Conservation (phyloP, 768 basidiomycete species). For the Paxillus ammoniavirescens region DNA sequence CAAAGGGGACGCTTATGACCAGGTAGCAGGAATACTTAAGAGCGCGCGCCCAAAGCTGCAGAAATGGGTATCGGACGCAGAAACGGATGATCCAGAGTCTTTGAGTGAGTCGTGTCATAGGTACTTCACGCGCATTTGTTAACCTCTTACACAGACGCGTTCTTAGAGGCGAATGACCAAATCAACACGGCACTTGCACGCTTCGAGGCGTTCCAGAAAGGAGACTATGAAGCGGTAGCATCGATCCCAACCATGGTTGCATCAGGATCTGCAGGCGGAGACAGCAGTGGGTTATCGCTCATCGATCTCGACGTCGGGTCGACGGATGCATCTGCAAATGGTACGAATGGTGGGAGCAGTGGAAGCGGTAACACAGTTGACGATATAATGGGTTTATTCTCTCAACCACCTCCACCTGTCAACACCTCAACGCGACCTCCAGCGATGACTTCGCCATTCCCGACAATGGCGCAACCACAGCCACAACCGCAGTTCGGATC, state of each 20-base stretch:
- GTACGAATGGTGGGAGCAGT: slow-evolving; percentile 13
- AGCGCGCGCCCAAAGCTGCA: slow-evolving; percentile 92
- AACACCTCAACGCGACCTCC: slow-evolving; percentile 30
- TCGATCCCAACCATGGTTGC: slow-evolving; percentile 65
- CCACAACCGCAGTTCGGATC: slow-evolving; percentile 33
- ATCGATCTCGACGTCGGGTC: slow-evolving; percentile 74
- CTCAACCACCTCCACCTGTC: slow-evolving; percentile 19
- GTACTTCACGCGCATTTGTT: neutral
- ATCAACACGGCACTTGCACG: slow-evolving; percentile 90
- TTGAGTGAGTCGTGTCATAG: slow-evolving; percentile 54
- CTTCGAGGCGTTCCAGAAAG: slow-evolving; percentile 91
- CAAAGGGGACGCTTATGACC: slow-evolving; percentile 91
- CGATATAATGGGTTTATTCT: slow-evolving; percentile 67
- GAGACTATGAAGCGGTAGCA: slow-evolving; percentile 76
- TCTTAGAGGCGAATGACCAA: slow-evolving; percentile 95
- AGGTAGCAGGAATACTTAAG: slow-evolving; percentile 82
- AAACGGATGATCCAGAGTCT: slow-evolving; percentile 84
- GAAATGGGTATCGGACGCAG: slow-evolving; percentile 96
- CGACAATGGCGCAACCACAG: slow-evolving; percentile 7
- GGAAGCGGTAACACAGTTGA: slow-evolving; percentile 34
- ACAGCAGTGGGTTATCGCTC: slow-evolving; percentile 45
- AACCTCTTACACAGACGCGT: slow-evolving; percentile 60
- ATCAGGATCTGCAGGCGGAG: slow-evolving; percentile 23
- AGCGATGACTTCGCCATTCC: slow-evolving; percentile 15
- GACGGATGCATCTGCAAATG: slow-evolving; percentile 10